Conservation (phyloP, 495 filamentous ascomycete genomes). For the Penicillium lividum region DNA sequence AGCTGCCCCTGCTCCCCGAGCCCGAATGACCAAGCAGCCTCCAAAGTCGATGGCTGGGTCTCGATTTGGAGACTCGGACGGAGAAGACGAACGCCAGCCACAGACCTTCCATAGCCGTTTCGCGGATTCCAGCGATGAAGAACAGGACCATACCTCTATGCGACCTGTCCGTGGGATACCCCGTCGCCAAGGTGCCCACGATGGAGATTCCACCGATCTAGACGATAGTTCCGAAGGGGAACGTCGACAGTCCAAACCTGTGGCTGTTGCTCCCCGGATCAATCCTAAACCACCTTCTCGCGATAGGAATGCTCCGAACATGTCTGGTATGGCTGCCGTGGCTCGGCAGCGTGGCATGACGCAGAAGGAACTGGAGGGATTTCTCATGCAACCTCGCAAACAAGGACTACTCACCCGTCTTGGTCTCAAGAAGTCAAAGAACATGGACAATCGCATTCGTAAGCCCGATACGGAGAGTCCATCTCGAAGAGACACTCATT, state of each 20-base stretch:
- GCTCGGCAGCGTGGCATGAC: conserved; percentile 45
- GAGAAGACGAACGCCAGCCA: conserved; percentile 57
- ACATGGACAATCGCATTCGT: conserved; percentile 34
- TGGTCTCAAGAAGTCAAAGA: conserved; percentile 40
- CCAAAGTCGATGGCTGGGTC: conserved; percentile 24
- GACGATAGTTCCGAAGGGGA: conserved; percentile 60
- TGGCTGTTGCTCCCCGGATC: conserved; percentile 12
- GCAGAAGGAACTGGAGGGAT: conserved; percentile 41
- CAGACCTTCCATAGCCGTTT: conserved; percentile 67
- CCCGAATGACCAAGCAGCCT: conserved; percentile 18
- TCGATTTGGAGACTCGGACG: conserved; percentile 70
- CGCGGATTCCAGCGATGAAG: conserved; percentile 80
- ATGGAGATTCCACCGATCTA: conserved; percentile 70
- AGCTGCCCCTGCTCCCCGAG: conserved; percentile 36
- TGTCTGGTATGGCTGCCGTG: conserved; percentile 41
- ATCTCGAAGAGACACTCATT: conserved; percentile 33
- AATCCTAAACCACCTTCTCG: conserved; percentile 17
- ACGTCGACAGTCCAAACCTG: conserved; percentile 12
- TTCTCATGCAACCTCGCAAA: conserved; percentile 40
- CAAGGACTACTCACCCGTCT: conserved; percentile 44
- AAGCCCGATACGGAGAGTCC: conserved; percentile 33
- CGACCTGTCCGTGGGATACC: conserved; percentile 68
- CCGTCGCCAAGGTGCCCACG: conserved; percentile 46
- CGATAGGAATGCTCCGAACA: conserved; percentile 22
- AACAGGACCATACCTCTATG: conserved; percentile 36